Percentiles rank a stretch among this genome's conserved stretches.
Conservation (phyloP, 2,329 filamentous ascomycete genomes). For the Huntiella omanensis region DNA sequence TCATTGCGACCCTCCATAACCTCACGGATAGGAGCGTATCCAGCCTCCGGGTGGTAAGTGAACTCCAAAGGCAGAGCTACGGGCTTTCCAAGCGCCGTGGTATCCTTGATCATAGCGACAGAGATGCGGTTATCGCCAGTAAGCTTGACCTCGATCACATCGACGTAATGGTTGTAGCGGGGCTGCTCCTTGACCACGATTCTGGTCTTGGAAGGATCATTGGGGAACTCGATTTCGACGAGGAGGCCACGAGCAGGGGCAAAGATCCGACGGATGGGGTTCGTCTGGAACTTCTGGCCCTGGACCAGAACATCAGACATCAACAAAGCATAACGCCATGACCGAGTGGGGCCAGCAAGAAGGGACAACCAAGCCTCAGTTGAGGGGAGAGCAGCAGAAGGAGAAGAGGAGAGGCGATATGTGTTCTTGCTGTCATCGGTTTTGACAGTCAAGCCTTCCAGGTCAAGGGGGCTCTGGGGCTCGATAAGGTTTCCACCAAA, state of each 20-base stretch:
- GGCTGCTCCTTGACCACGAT: conserved; percentile 80
- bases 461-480: conserved; percentile 50
- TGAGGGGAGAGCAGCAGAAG: conserved; percentile 56
- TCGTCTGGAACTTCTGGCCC: conserved; percentile 91
- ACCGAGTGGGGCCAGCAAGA: conserved; percentile 67
- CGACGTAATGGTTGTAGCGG: conserved; percentile 66
- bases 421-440: conserved; percentile 61
- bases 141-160: conserved; percentile 73
- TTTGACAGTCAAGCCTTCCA: conserved; percentile 71
- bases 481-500: conserved; percentile 79
- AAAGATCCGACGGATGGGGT: conserved; percentile 84
- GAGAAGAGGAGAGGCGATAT: conserved; percentile 63
- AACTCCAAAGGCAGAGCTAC: conserved; percentile 76
- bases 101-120: conserved; percentile 82
- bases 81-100: conserved; percentile 65
- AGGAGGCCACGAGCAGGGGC: conserved; percentile 70
- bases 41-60: conserved; percentile 83
- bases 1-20: conserved; percentile 94
- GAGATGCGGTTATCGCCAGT: conserved; percentile 60
- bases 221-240: conserved; percentile 70
- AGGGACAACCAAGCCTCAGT: conserved; percentile 73
- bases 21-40: conserved; percentile 93
- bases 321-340: conserved; percentile 89
- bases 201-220: conserved; percentile 63
- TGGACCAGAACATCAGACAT: conserved; percentile 87